Evolutionary conservation across 2,329 filamentous ascomycete species (phyloP).

Genomic region (Xenoacremonium recifei): DNA sequence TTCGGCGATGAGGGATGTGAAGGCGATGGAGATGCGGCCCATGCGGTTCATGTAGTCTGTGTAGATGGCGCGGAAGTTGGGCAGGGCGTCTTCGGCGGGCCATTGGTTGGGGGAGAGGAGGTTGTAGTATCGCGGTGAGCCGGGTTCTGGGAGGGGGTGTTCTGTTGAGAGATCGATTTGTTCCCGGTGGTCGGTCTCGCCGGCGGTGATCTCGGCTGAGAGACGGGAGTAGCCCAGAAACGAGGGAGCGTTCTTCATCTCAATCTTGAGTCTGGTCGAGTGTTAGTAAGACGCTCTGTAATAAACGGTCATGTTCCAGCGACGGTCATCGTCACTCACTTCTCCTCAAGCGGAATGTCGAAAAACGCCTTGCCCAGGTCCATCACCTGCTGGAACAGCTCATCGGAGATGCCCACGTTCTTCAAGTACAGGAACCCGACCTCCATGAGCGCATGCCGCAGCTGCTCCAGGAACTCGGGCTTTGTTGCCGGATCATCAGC

Average conservation of each 20-base stretch:
- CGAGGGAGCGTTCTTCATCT: constrained; percentile 72
- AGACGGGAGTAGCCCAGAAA: constrained; percentile 70
- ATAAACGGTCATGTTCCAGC: constrained; percentile 1
- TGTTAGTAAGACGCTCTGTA: constrained; percentile 1
- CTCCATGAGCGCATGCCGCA: constrained; percentile 75
- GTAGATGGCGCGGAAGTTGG: constrained; percentile 66
- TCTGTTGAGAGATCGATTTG: constrained; percentile 85
- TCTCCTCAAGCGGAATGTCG: constrained; percentile 71
- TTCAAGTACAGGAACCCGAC: constrained; percentile 87
- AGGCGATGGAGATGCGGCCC: constrained; percentile 68
- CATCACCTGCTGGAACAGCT: constrained; percentile 65
- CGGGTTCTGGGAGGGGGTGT: constrained; percentile 61
- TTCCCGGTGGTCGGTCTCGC: constrained; percentile 75
- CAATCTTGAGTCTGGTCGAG: constrained; percentile 55
- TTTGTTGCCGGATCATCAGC: constrained; percentile 66
- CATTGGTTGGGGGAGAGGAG: constrained; percentile 78
- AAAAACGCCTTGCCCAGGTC: constrained; percentile 72
- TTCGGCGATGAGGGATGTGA: constrained; percentile 80
- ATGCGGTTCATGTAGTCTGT: constrained; percentile 75
- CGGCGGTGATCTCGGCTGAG: constrained; percentile 69
- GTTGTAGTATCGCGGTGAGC: constrained; percentile 70
- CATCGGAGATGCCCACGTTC: constrained; percentile 70
- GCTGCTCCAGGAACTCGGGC: constrained; percentile 65
- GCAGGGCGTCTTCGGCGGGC: constrained; percentile 63
- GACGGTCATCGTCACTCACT: constrained; percentile 45